These are phyloP conservation scores for Zizania palustris DNA, from an alignment of 202 grass and related monocot species.

Conservation along the genomic window DNA sequence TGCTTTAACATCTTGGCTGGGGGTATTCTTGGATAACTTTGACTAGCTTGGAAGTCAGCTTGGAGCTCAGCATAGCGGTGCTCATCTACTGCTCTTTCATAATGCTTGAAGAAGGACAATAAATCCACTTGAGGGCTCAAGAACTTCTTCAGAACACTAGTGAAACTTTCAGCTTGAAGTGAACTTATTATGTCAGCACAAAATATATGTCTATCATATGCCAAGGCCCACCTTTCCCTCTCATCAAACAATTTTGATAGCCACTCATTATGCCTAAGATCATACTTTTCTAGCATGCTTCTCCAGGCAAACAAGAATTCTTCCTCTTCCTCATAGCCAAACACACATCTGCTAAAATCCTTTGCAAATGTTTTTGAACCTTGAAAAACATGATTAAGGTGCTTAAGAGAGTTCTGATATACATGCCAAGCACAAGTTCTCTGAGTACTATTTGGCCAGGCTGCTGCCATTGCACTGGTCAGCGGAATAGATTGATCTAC, in stretches of 20 bases:
- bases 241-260: constrained; percentile 75
- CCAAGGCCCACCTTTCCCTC: constrained; percentile 71
- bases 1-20: constrained; percentile 87
- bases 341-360: constrained; percentile 80
- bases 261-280: constrained; percentile 86
- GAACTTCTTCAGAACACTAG: constrained; percentile 74
- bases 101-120: constrained; percentile 85
- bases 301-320: constrained; percentile 78
- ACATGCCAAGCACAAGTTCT: constrained; percentile 75
- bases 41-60: constrained; percentile 89
- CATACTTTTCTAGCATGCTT: constrained; percentile 85
- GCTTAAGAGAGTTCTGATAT: constrained; percentile 87
- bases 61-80: constrained; percentile 85
- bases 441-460: constrained; percentile 74
- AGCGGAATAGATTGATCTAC: constrained; percentile 71
- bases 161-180: constrained; percentile 72
- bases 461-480: constrained; percentile 64
- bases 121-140: constrained; percentile 78
- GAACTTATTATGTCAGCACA: constrained; percentile 71
- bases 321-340: constrained; percentile 70
- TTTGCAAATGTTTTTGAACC: constrained; percentile 83
- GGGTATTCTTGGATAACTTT: constrained; percentile 88
- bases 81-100: constrained; percentile 84
- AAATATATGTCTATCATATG: constrained; percentile 81
- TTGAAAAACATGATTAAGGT: constrained; percentile 86